phyloP scores from a whole-genome alignment of 148 eudicot genomes.

The Arctostaphylos glauca region DNA sequence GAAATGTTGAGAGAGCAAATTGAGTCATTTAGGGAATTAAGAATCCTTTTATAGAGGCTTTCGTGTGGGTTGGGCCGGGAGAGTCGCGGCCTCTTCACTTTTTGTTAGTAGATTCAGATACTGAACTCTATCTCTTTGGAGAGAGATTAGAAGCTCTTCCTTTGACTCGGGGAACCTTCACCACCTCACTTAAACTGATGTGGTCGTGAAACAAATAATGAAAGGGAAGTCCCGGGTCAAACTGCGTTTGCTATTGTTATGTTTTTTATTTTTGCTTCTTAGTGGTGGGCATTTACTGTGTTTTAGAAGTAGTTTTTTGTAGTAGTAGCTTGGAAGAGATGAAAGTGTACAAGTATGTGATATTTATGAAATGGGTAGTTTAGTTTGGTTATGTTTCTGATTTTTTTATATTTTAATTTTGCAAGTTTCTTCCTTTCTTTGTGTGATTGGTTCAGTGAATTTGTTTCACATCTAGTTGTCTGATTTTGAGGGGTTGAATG shows the following conservation, averaged over 20 bases:
- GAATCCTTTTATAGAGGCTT: no score
- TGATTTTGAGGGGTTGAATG: neutral
- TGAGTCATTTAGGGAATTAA: conserved; percentile 4
- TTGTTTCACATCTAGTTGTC: neutral
- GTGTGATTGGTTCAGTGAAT: conserved; percentile 1
- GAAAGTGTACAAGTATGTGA: conserved; percentile 17
- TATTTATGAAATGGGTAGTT: conserved; percentile 3
- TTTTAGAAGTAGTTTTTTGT: neutral
- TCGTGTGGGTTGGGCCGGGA: no score
- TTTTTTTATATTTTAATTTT: neutral
- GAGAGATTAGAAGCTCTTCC: no score
- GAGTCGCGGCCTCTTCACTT: no score
- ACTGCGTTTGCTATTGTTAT: neutral
- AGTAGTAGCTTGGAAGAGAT: conserved; percentile 8
- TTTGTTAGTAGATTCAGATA: no score
- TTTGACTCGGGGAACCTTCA: no score
- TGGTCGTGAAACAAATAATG: no score
- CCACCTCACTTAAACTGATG: no score
- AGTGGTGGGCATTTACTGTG: neutral
- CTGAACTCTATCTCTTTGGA: no score
- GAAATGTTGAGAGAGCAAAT: conserved; percentile 36
- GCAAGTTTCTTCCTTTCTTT: neutral
- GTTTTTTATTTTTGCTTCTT: neutral
- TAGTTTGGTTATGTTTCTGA: neutral
- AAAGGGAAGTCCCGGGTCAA: no score